phyloP scores from a whole-genome alignment of 345 rosid genomes.

The Hypericum perforatum region DNA sequence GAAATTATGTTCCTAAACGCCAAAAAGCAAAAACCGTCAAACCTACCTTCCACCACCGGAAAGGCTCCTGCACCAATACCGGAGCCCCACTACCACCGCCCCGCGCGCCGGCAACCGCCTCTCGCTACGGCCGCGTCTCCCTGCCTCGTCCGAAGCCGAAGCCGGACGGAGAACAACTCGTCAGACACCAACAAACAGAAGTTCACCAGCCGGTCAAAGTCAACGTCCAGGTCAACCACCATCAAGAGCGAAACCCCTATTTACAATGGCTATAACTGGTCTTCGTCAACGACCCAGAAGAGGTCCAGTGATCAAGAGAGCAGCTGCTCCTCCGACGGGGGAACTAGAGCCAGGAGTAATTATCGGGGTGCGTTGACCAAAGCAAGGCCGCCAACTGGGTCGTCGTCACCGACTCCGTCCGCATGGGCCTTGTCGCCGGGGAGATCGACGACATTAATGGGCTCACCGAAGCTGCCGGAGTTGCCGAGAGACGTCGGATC shows the following conservation, averaged over 20 bases:
- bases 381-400: constrained; percentile 20
- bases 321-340: neutral
- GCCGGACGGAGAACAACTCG: constrained; percentile 26
- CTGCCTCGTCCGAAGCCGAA: constrained; percentile 33
- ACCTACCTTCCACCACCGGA: too few species aligned
- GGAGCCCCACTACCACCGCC: neutral
- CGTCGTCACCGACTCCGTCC: constrained; percentile 30
- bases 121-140: constrained; percentile 8
- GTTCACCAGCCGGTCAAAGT: constrained; percentile 23
- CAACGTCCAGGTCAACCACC: constrained; percentile 29
- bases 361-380: constrained; percentile 18
- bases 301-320: constrained; percentile 3
- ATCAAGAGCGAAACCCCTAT: constrained; percentile 4
- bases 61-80: too few species aligned
- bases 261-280: neutral
- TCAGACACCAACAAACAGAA: constrained; percentile 14
- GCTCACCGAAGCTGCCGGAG: constrained; percentile 19
- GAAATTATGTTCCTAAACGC: too few species aligned
- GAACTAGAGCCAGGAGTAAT: constrained; percentile 19
- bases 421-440: constrained; percentile 83
- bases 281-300: constrained; percentile 7
- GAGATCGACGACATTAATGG: constrained; percentile 22
- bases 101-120: constrained; percentile 10
- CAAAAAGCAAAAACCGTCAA: too few species aligned
- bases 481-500: neutral